Base-by-base conservation (phyloP, 768 basidiomycete species). In the Lepiota venenata region DNA sequence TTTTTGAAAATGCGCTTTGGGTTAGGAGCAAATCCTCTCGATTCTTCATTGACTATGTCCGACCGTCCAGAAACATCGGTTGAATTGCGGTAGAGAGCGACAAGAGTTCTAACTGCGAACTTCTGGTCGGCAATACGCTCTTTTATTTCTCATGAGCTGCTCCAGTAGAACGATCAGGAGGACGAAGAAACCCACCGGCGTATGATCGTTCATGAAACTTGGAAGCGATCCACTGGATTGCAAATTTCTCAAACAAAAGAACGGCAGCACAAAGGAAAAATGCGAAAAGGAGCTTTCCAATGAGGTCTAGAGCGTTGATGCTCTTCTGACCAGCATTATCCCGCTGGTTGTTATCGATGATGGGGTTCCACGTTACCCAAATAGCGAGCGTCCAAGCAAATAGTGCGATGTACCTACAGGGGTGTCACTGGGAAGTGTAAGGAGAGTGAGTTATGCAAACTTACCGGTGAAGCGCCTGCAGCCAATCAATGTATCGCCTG, bases 41-140 rank as follows among this genome's bases (percentile, higher is more conserved):
- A 57, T 5, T 57, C 62, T 50, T 64, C 78, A 35, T 71, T 74
- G 29, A 88, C 71, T 1, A 84, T 83, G 64, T 92, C 87, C 8
- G 74, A 67, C 27, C 86, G 80, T 27, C 87, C 88, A 18, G 80
- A 80, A 22, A 86, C 80, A 63, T 93, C 86, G 47, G 76, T 77
- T 2, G 91, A 93, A 68, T 93, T 76, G 53, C 79, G 81, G 71
- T 97, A 95, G 1, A 97, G 74, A 2, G 81, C 80, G 46, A 88
- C 83, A 32, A 97, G 75, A 0, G 82, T 73, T 58, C 74, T 78
- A 52, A 92, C 77, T 8, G 90, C 87, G 62, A 85, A 84, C 63
- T 93, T 93, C 66, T 94, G 92, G 58, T 87, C 85, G 35, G 79
- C 74, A 58, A 94, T 90, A 40, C 93, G 84, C 59, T 94, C 92